Evolutionary conservation across 2,329 filamentous ascomycete genomes (phyloP).

Genomic region (Nothophaeocryptopus gaeumannii): DNA sequence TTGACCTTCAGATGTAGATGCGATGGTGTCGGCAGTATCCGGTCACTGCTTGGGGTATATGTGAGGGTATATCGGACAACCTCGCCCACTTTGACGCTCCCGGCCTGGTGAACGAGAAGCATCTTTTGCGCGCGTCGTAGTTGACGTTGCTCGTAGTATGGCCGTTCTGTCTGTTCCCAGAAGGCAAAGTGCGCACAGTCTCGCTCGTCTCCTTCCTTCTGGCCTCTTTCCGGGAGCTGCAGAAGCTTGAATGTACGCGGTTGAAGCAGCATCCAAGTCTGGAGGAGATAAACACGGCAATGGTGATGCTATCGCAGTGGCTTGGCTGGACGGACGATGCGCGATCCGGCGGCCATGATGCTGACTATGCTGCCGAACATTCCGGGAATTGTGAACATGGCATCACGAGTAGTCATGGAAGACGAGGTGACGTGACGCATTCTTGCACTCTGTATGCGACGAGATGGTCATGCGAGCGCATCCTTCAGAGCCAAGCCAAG

Average conservation of each 20-base stretch:
- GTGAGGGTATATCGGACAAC: constrained; percentile 87
- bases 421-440: too few relatives aligned
- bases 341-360: neutral
- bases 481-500: too few relatives aligned
- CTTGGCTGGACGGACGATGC: neutral
- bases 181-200: neutral
- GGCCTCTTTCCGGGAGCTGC: constrained; percentile 3
- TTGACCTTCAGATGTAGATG: constrained; percentile 81
- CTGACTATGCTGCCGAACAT: neutral
- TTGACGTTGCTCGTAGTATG: neutral
- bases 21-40: constrained; percentile 81
- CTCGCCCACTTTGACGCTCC: constrained; percentile 90
- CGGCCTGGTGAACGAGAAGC: constrained; percentile 87
- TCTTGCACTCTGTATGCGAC: too few relatives aligned
- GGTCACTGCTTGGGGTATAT: constrained; percentile 84
- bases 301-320: constrained; percentile 5
- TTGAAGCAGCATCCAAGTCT: constrained; percentile 10
- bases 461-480: too few relatives aligned
- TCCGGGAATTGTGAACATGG: too few relatives aligned
- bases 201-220: neutral
- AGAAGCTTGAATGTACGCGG: constrained; percentile 8
- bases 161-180: constrained; percentile 6
- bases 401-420: too few relatives aligned
- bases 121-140: constrained; percentile 48
- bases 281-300: neutral